Base-by-base conservation (phyloP, 371 early-diverging fungal genomes). In the Funneliformis caledonium region DNA sequence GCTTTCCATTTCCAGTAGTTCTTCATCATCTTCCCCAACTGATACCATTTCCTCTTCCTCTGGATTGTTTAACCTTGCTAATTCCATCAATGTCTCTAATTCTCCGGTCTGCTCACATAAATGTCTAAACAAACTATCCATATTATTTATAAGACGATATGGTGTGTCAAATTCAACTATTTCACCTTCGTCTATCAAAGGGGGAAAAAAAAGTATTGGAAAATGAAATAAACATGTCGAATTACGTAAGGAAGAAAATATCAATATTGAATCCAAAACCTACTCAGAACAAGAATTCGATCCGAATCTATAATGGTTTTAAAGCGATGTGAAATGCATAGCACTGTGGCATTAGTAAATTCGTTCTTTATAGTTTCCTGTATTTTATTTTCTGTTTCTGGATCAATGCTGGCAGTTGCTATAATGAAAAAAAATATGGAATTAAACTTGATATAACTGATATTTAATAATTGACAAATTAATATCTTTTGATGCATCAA, bases 231-330 rank as follows among this genome's bases (percentile, higher is more conserved):
- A 67, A 37, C 37, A 37, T 4, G n/a, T 31, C 16, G 16, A 67
- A 79, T 78, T 12, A 37, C 37, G 37, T 42, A 81, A 11, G 68
- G 77, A 42, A 31, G 67, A 62, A 47, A 47, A 47, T 47, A 9
- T 7, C 7, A 47, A 56, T 19, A 19, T 22, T 64, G 77, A 33
- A 47, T 7, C 56, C 19, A 19, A 56, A 56, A 79, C 62, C 85
- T 86, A 83, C 93, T 91, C 82, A 96, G 85, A 2, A 95, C 95
- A 56, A 96, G 78, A 31, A 96, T 89, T 8, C 86, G 83, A 84
- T 96, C 96, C 78, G 94, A 97, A 84, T 97, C 96, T 76, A 96
- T 94, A n/a, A 98, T 91, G 1, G 96, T 96, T 80, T 93, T 88
- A 82, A 95, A 89, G 14, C 95, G 92, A 82, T 95, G 94, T 12